Evolutionary conservation across 257 asterid genomes (phyloP).

Genomic region (Voacanga thouarsii): DNA sequence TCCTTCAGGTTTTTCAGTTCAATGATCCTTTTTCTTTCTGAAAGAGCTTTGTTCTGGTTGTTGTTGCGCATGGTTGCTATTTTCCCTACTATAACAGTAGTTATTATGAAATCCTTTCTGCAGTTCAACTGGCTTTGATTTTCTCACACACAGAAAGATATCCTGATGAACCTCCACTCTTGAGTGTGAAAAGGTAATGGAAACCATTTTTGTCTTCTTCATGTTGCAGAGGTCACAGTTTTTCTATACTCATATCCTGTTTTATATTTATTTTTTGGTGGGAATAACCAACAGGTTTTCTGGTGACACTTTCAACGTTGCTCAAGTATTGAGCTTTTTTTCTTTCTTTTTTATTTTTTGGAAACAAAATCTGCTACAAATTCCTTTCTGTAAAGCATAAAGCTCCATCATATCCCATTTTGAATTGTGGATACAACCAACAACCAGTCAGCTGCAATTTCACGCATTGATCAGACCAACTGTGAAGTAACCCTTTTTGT

Average conservation of each 20-base stretch:
- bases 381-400: not conserved
- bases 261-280: not conserved
- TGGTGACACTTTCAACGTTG: not conserved
- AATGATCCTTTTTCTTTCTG: conserved; percentile 12
- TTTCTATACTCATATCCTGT: not conserved
- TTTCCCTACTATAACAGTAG: conserved; percentile 20
- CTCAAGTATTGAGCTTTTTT: not conserved
- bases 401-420: not conserved
- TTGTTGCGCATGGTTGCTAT: conserved; percentile 7
- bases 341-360: too few species aligned
- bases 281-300: not conserved
- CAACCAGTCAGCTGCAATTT: not conserved
- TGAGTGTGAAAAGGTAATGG: conserved; percentile 58
- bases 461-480: not conserved
- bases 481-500: not conserved
- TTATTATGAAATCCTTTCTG: conserved; percentile 21
- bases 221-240: not conserved
- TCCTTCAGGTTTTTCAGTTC: conserved; percentile 53
- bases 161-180: conserved; percentile 94
- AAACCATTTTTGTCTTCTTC: not conserved
- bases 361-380: too few species aligned
- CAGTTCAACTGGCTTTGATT: conserved; percentile 75
- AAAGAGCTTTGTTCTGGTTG: conserved; percentile 23
- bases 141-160: conserved; percentile 89
- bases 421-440: not conserved